phyloP scores from a whole-genome alignment of 148 eudicot genomes.

The Cornus controversa region DNA sequence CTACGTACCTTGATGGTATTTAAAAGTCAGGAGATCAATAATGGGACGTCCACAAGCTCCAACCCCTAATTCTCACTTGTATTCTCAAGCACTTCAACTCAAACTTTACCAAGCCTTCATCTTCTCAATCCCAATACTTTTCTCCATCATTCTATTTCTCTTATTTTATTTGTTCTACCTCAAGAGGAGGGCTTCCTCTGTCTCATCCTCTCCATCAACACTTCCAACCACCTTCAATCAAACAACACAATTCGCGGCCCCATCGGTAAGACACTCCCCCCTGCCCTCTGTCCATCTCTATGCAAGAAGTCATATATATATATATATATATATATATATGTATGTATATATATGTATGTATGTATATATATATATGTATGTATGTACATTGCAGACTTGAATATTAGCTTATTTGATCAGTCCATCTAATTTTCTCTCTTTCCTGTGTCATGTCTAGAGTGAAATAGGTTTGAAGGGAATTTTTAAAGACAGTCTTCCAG shows the following conservation, averaged over 20 bases:
- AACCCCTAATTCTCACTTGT: conserved; percentile 23
- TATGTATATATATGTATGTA: too few species aligned
- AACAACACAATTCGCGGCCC: conserved; percentile 17
- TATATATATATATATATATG: too few species aligned
- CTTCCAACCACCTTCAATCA: conserved; percentile 12
- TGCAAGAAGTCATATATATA: too few species aligned
- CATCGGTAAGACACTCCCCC: conserved; percentile 28
- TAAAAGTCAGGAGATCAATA: not conserved
- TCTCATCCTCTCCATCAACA: conserved; percentile 13
- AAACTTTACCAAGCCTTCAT: conserved; percentile 50
- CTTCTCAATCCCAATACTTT: conserved; percentile 49
- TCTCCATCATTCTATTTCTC: conserved; percentile 46
- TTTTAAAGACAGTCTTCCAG: conserved; percentile 33
- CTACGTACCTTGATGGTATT: too few species aligned
- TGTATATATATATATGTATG: too few species aligned
- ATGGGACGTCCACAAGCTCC: not conserved
- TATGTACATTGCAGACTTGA: not conserved
- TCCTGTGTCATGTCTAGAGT: conserved; percentile 22
- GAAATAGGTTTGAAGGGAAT: conserved; percentile 36
- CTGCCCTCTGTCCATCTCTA: not conserved
- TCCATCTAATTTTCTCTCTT: not conserved
- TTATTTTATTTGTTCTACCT: conserved; percentile 49
- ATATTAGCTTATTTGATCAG: not conserved
- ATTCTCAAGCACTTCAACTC: conserved; percentile 44
- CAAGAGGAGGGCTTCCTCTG: conserved; percentile 42